These are phyloP conservation scores for Trametes hirsuta DNA, from an alignment of 1,284 basidiomycete genomes.

Conservation along the genomic window DNA sequence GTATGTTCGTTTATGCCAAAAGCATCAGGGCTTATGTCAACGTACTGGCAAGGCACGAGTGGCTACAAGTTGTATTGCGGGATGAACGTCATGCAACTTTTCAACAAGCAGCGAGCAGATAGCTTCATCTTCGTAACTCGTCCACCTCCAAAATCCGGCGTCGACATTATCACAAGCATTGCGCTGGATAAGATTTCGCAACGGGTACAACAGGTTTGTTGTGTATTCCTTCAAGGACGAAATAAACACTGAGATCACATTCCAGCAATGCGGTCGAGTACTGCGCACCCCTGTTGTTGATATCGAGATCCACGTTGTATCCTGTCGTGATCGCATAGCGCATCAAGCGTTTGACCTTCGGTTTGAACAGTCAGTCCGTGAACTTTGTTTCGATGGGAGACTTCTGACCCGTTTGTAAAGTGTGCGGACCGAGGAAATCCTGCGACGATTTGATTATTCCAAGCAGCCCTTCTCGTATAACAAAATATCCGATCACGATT, in stretches of 20 bases:
- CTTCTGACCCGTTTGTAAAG: constrained; percentile 34
- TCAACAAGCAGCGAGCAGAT: constrained; percentile 51
- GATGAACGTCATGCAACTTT: constrained; percentile 58
- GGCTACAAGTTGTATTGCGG: constrained; percentile 60
- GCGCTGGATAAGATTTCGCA: constrained; percentile 63
- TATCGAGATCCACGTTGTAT: constrained; percentile 69
- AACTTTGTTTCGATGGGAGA: not conserved
- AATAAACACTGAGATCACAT: too few relatives aligned
- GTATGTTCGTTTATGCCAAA: constrained; percentile 65
- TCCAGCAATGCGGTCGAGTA: constrained; percentile 61
- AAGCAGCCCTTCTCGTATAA: constrained; percentile 44
- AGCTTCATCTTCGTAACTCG: constrained; percentile 62
- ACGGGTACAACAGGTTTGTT: constrained; percentile 50
- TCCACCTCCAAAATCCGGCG: constrained; percentile 46
- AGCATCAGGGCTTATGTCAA: constrained; percentile 48
- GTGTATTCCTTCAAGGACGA: not conserved
- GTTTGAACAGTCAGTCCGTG: constrained; percentile 59
- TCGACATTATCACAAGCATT: constrained; percentile 58
- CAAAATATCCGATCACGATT: constrained; percentile 45
- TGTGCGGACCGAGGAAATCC: constrained; percentile 56
- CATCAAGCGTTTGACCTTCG: constrained; percentile 68
- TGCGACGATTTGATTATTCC: constrained; percentile 53
- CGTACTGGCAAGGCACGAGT: constrained; percentile 50
- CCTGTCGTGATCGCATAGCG: constrained; percentile 64
- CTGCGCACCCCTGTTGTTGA: constrained; percentile 51